Conservation (phyloP, 2,329 filamentous ascomycete species). For the Aspergillus sp. region DNA sequence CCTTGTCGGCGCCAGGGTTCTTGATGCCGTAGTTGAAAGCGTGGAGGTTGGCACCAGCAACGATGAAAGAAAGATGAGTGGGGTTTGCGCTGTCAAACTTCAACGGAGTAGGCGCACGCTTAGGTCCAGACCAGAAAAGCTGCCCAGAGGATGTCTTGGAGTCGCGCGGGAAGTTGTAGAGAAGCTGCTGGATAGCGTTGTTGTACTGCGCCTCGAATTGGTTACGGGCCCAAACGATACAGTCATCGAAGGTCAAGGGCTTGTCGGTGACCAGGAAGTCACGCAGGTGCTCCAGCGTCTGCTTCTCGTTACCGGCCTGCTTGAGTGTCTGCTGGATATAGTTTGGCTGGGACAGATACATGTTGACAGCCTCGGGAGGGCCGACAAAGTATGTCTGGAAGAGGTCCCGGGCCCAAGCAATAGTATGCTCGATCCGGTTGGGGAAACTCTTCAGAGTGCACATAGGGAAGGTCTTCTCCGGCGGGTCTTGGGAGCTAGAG, state of each 20-base stretch:
- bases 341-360: slow-evolving; percentile 88
- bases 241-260: slow-evolving; percentile 90
- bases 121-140: slow-evolving; percentile 96
- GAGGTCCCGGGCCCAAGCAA: slow-evolving; percentile 94
- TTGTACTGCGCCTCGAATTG: slow-evolving; percentile 97
- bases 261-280: slow-evolving; percentile 92
- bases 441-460: slow-evolving; percentile 96
- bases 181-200: slow-evolving; percentile 90
- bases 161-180: slow-evolving; percentile 98
- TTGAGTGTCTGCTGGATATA: slow-evolving; percentile 86
- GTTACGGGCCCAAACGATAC: slow-evolving; percentile 89
- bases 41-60: slow-evolving; percentile 86
- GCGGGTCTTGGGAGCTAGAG: slow-evolving; percentile 93
- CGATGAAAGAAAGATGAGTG: slow-evolving; percentile 84
- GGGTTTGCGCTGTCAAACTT: slow-evolving; percentile 84
- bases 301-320: slow-evolving; percentile 92
- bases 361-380: slow-evolving; percentile 88
- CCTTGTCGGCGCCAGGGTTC: slow-evolving; percentile 69
- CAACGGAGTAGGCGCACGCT: slow-evolving; percentile 88
- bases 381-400: slow-evolving; percentile 95
- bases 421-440: slow-evolving; percentile 97
- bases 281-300: slow-evolving; percentile 84
- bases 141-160: slow-evolving; percentile 83
- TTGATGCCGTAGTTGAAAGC: slow-evolving; percentile 99
- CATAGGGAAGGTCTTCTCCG: slow-evolving; percentile 99